phyloP scores from a whole-genome alignment of 2,329 filamentous ascomycete genomes.

The Albophoma yamanashiensis region DNA sequence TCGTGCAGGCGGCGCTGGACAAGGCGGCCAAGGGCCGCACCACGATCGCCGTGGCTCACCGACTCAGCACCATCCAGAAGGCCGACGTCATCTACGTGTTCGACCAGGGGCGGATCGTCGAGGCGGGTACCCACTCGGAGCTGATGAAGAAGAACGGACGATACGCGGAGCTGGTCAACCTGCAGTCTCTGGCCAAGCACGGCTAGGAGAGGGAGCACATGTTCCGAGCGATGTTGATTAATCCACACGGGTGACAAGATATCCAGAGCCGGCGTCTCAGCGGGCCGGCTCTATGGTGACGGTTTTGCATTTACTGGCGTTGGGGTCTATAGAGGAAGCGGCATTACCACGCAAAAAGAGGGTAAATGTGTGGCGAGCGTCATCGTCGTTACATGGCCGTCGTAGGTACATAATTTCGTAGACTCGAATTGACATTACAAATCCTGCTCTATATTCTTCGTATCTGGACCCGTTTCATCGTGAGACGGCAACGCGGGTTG shows the following conservation, averaged over 20 bases:
- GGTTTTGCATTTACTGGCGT: not conserved
- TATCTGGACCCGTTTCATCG: not conserved
- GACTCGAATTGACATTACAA: not conserved
- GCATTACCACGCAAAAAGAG: not conserved
- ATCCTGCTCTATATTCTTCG: not conserved
- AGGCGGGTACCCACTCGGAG: constrained; percentile 70
- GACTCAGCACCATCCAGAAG: constrained; percentile 86
- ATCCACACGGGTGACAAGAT: not conserved
- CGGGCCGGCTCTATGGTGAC: not conserved
- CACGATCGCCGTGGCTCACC: constrained; percentile 89
- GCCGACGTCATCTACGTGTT: constrained; percentile 97
- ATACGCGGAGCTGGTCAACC: constrained; percentile 69
- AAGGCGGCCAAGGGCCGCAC: constrained; percentile 74
- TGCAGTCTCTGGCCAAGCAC: constrained; percentile 64
- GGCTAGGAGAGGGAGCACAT: constrained; percentile 8
- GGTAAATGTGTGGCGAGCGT: not conserved
- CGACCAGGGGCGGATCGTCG: constrained; percentile 76
- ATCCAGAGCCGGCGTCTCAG: not conserved
- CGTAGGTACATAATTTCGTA: not conserved
- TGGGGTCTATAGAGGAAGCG: not conserved
- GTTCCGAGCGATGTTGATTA: not conserved
- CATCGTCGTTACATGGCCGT: not conserved
- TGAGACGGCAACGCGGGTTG: not conserved
- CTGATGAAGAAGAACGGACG: constrained; percentile 59
- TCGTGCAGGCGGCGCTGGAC: constrained; percentile 73